Percentiles rank a stretch among this genome's conserved stretches.
phyloP scores from a whole-genome alignment of 2,329 filamentous ascomycete genomes.

The Pseudocercospora ulei region DNA sequence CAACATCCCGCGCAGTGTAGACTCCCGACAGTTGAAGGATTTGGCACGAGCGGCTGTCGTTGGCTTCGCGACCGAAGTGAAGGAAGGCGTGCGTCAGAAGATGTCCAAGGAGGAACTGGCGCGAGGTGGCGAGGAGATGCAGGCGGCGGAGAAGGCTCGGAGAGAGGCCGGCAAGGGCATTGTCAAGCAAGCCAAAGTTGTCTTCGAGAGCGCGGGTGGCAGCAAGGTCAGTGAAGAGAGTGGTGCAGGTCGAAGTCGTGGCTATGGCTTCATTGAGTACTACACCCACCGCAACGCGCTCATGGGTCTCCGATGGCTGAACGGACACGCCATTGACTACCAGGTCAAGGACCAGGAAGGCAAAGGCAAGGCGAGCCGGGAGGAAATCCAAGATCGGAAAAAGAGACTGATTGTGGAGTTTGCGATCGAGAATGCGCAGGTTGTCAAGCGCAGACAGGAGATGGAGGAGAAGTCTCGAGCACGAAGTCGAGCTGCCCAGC shows the following conservation, averaged over 20 bases:
- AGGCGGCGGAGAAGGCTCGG: conserved; percentile 66
- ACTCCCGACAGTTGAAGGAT: conserved; percentile 79
- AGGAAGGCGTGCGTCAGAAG: conserved; percentile 61
- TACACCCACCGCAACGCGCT: conserved; percentile 84
- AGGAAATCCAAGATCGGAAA: conserved; percentile 59
- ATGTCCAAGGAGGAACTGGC: conserved; percentile 82
- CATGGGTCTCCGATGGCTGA: conserved; percentile 90
- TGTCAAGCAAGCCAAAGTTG: conserved; percentile 85
- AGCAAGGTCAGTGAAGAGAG: conserved; percentile 68
- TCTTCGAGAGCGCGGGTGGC: conserved; percentile 80
- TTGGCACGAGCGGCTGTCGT: conserved; percentile 87
- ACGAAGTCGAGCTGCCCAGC: conserved; percentile 33
- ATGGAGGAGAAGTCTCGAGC: conserved; percentile 50
- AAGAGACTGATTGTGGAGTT: conserved; percentile 92
- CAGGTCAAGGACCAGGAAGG: conserved; percentile 41
- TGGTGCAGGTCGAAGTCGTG: conserved; percentile 73
- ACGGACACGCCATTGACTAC: conserved; percentile 58
- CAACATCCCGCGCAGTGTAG: conserved; percentile 76
- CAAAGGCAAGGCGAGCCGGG: conserved; percentile 35
- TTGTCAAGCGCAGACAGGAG: conserved; percentile 68
- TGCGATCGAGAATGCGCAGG: conserved; percentile 94
- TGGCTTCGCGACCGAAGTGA: conserved; percentile 84
- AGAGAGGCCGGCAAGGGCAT: conserved; percentile 77
- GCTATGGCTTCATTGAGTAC: conserved; percentile 97
- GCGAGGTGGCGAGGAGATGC: conserved; percentile 70